A percentile compares a stretch with the other conserved stretches of the same genome.
phyloP scores from a whole-genome alignment of 176 grass and related monocot species.

The Triticum timopheevii region DNA sequence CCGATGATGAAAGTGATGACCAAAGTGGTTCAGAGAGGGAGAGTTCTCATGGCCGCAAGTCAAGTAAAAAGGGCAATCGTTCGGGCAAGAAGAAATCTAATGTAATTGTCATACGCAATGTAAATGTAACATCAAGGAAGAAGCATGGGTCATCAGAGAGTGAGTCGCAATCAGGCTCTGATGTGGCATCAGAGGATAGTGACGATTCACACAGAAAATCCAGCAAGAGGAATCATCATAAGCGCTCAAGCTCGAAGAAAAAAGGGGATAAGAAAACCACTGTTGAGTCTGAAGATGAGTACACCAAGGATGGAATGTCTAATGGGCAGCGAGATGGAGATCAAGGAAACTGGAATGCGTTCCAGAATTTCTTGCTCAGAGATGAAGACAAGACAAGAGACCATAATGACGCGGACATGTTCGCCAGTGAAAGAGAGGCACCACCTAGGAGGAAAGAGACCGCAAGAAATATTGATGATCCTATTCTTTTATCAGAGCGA shows the following conservation, averaged over 20 bases:
- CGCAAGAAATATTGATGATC: slow-evolving; percentile 44
- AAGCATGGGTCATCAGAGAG: slow-evolving; percentile 65
- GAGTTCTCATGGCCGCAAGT: slow-evolving; percentile 67
- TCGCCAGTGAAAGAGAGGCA: slow-evolving; percentile 61
- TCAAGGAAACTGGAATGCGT: slow-evolving; percentile 88
- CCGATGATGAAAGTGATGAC: slow-evolving; percentile 44
- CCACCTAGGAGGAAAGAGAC: slow-evolving; percentile 47
- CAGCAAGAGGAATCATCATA: slow-evolving; percentile 60
- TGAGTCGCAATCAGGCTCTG: slow-evolving; percentile 61
- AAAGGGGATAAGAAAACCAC: slow-evolving; percentile 43
- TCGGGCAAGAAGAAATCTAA: slow-evolving; percentile 78
- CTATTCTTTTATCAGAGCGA: slow-evolving; percentile 64
- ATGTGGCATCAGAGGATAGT: slow-evolving; percentile 48
- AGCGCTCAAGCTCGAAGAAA: slow-evolving; percentile 67
- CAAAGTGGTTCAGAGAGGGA: slow-evolving; percentile 41
- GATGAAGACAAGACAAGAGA: slow-evolving; percentile 75
- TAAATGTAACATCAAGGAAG: slow-evolving; percentile 82
- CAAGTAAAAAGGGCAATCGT: slow-evolving; percentile 55
- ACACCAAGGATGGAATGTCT: slow-evolving; percentile 48
- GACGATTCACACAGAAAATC: slow-evolving; percentile 48
- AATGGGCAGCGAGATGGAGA: slow-evolving; percentile 50
- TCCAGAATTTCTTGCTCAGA: slow-evolving; percentile 86
- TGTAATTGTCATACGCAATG: slow-evolving; percentile 84
- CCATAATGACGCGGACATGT: slow-evolving; percentile 58
- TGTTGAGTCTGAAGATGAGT: slow-evolving; percentile 48